Base-by-base conservation (phyloP, 192 early-diverging fungal species). In the Linnemannia elongata region DNA sequence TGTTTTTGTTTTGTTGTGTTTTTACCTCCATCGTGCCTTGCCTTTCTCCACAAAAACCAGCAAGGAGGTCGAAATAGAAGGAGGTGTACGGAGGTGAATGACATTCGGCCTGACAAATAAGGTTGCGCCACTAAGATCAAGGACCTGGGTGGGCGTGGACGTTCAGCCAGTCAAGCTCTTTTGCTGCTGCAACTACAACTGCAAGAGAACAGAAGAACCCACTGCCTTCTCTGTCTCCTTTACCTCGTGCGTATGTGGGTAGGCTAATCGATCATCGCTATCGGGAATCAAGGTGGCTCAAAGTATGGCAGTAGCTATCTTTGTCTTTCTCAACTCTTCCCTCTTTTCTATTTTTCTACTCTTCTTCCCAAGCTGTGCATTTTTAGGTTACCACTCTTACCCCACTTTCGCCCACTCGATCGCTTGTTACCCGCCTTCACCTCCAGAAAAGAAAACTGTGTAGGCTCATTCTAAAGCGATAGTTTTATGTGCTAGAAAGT, bases 51-150 rank as follows among this genome's bases (percentile, higher is more conserved):
- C 27, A 66, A 66, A n/a, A 66, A 33, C 0, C 27, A 10, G 30
- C 3, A 66, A 66, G 12, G 10, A 12, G 60, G 60, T 33, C 13
- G 9, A 52, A 45, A 45, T n/a, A 45, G 44, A 15, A 45, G 44
- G 9, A 52, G 2, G 1, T 20, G 5, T 15, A 52, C 12, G 47
- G 49, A 18, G 55, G n/a, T 66, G n/a, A 66, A 30, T 66, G 60
- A 66, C 60, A 66, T 66, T 10, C 60, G 60, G 60, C 30, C 60
- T 66, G 38, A 72, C 41, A 72, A 72, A 44, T 74, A 49, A 52
- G 45, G 73, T 74, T 74, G 73, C 17, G 74, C 74, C 74, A 54
- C 74, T 75, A 75, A 75, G 27, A 75, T 36, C 54, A 47, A 57
- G 42, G 74, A 75, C 44, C 74, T 36, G 74, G 13, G 54, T 36